A percentile compares a stretch with the other conserved stretches of the same genome.
phyloP scores from a whole-genome alignment of 805 yeast species.

The Huiozyma sinensis region DNA sequence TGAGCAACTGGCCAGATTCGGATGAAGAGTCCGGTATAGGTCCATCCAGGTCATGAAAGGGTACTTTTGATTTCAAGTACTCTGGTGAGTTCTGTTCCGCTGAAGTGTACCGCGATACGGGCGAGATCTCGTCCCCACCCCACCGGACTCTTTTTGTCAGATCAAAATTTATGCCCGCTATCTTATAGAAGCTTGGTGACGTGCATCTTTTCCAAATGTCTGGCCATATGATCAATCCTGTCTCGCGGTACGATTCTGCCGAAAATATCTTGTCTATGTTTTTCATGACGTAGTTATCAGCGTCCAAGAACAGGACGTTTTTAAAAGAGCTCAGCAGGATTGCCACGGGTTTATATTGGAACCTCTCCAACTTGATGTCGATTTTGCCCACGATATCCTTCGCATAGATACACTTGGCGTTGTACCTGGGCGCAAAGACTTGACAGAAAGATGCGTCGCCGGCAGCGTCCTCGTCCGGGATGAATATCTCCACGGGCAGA shows the following conservation, averaged over 20 bases:
- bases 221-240: conserved; percentile 62
- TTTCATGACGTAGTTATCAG: conserved; percentile 53
- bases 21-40: conserved; percentile 56
- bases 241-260: conserved; percentile 34
- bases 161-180: conserved; percentile 34
- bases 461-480: conserved; percentile 60
- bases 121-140: conserved; percentile 19
- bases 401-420: conserved; percentile 54
- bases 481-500: conserved; percentile 72
- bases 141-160: conserved; percentile 28
- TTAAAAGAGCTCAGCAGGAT: conserved; percentile 67
- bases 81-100: conserved; percentile 1
- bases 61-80: conserved; percentile 21
- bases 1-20: conserved; percentile 60
- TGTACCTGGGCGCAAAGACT: conserved; percentile 47
- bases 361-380: conserved; percentile 32
- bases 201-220: conserved; percentile 68
- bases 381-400: conserved; percentile 30
- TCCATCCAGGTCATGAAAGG: conserved; percentile 52
- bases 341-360: conserved; percentile 65
- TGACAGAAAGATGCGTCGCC: conserved; percentile 62
- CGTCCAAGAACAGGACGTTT: conserved; percentile 61
- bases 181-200: conserved; percentile 47
- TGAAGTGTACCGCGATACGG: conserved; percentile 8
- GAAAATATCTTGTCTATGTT: conserved; percentile 37